Evolutionary conservation across 208 protist species (phyloP).

Genomic region (Histomonas meleagridis): DNA sequence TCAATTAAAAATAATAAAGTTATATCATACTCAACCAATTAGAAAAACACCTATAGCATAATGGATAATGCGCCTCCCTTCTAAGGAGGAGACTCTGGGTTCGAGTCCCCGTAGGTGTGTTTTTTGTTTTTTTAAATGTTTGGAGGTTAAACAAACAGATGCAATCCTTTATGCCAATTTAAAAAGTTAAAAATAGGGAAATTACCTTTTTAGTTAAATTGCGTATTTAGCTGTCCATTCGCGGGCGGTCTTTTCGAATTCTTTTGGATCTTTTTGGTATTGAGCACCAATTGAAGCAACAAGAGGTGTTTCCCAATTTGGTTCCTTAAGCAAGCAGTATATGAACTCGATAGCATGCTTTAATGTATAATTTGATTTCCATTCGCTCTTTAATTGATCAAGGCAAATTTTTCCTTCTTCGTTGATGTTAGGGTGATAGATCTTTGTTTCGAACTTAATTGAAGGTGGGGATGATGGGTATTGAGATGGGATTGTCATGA

Average conservation of each 20-base stretch:
- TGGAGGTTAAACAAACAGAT: too few relatives aligned
- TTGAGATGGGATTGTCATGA: neutral
- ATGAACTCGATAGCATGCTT: conserved; percentile 20
- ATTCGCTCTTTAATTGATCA: neutral
- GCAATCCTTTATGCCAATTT: too few relatives aligned
- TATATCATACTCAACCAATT: too few relatives aligned
- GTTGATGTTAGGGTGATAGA: conserved; percentile 38
- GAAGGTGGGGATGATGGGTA: conserved; percentile 1
- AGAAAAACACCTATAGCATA: neutral
- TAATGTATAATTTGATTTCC: neutral
- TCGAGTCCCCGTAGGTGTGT: neutral
- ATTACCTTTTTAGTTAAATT: neutral
- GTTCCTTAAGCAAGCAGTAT: neutral
- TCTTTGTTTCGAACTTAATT: conserved; percentile 26
- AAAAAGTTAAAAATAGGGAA: neutral
- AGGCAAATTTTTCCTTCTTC: neutral
- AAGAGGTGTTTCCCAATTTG: neutral
- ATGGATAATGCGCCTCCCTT: conserved; percentile 6
- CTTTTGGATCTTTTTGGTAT: neutral
- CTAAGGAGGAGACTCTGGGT: neutral
- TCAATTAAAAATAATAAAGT: too few relatives aligned
- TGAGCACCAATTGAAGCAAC: neutral
- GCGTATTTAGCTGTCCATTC: conserved; percentile 18
- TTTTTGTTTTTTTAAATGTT: neutral
- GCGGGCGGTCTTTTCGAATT: neutral